Evolutionary conservation across 345 rosid genomes (phyloP), one percentile per base, ranked within the genome.

Genomic region (Kandelia obovata): DNA sequence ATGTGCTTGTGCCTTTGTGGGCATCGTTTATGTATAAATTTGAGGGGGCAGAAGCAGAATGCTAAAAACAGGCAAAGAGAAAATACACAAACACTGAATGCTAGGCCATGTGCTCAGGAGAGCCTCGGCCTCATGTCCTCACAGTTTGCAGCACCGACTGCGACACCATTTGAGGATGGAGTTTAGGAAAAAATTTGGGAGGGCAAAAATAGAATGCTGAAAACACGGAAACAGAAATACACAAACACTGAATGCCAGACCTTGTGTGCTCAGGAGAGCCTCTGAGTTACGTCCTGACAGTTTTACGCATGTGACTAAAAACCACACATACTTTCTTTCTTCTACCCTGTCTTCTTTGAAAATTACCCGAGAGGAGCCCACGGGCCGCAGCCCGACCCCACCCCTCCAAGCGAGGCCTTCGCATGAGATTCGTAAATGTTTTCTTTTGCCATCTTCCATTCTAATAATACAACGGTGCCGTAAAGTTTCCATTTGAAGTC

Each of bases 91-190:
- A 0, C 49, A 43, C 49, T 13, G 30, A 67, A 35, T 56, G 27
- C 62, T 56, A 7, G 32, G 37, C 70, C 60, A 47, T 34, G 3
- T 39, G 31, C 65, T 39, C 26, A 39, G 65, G 65, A 62, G 17
- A 37, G 52, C n/a, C 15, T 61, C 5, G 8, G 25, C 9, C 5
- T 61, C 4, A 23, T 6, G 64, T 32, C 64, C 39, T 32, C 20
- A 7, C 21, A 2, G 2, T 60, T 17, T 60, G 34, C 34, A 4
- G 34, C 34, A 31, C 34, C 5, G 34, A 31, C 34, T 31, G 6
- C 1, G 6, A 31, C 4, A 5, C 5, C 13, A 9, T n/a, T 10
- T 65, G 35, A n/a, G 17, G 15, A 20, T 4, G 28, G 11, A 2
- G 16, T 27, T 64, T 19, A 21, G 35, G 31, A 47, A 26, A 0